Evolutionary conservation across 1,284 basidiomycete genomes (phyloP).

Genomic region (Rhodotorula glutinis): DNA sequence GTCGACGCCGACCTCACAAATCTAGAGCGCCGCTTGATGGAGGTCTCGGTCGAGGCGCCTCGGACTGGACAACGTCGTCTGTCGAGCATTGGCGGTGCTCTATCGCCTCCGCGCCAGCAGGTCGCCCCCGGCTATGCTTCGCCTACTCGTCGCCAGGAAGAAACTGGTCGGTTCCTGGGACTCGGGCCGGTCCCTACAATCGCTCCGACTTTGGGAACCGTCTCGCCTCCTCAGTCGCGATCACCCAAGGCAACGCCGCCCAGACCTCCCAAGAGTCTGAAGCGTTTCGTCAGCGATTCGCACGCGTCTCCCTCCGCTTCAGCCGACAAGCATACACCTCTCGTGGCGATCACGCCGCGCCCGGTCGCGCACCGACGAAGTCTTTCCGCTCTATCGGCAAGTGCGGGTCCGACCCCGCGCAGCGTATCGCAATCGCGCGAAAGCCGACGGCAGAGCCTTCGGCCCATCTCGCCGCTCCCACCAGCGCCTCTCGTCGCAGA

Average conservation of each 20-base stretch:
- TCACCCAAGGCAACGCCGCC: constrained; percentile 11
- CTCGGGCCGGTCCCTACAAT: too few relatives aligned
- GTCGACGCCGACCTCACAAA: constrained; percentile 47
- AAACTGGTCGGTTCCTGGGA: too few relatives aligned
- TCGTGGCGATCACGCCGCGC: constrained; percentile 4
- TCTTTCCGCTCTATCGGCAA: constrained; percentile 6
- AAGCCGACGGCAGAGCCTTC: neutral
- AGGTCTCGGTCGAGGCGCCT: too few relatives aligned
- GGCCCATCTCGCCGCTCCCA: constrained; percentile 21
- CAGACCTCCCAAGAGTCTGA: constrained; percentile 22
- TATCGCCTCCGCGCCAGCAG: too few relatives aligned
- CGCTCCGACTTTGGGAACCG: too few relatives aligned
- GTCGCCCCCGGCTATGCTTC: too few relatives aligned
- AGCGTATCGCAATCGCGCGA: neutral
- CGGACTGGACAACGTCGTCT: too few relatives aligned
- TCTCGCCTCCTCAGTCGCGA: too few relatives aligned
- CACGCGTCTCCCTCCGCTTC: constrained; percentile 1
- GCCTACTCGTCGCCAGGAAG: too few relatives aligned
- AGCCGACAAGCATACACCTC: constrained; percentile 11
- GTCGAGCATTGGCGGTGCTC: too few relatives aligned
- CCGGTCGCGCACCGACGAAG: constrained; percentile 21
- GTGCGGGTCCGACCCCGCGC: neutral
- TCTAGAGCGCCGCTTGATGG: too few relatives aligned
- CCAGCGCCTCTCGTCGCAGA: neutral
- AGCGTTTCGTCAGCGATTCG: constrained; percentile 16